A percentile compares a stretch with the other conserved stretches of the same genome.
Conservation (phyloP, 2,329 filamentous ascomycete species). For the Raffaelea arxii region DNA sequence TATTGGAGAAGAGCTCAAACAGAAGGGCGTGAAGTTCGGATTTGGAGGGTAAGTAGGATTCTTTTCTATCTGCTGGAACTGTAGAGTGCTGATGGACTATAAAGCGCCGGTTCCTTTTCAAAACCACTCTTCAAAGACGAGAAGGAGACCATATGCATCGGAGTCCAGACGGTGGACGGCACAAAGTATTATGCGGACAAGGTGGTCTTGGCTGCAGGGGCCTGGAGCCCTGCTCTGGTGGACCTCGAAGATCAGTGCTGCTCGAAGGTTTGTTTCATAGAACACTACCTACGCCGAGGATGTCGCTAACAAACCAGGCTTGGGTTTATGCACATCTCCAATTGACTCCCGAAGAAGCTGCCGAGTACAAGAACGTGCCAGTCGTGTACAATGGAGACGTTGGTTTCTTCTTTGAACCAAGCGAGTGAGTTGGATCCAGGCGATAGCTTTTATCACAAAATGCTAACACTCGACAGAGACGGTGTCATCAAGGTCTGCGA, state of each 20-base stretch:
- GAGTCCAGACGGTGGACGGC: conserved; percentile 6
- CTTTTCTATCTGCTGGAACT: not conserved
- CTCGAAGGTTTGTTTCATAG: conserved; percentile 17
- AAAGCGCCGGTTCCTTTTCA: conserved; percentile 5
- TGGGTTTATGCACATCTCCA: conserved; percentile 37
- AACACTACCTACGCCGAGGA: not conserved
- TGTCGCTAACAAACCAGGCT: conserved; percentile 13
- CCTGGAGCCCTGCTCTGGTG: conserved; percentile 25
- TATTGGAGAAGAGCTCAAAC: conserved; percentile 26
- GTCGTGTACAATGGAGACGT: conserved; percentile 36
- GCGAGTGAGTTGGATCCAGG: conserved; percentile 17
- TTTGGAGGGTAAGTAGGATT: conserved; percentile 2
- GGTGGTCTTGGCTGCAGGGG: conserved; percentile 25
- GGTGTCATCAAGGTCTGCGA: conserved; percentile 28
- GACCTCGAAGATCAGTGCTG: conserved; percentile 27
- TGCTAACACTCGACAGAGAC: not conserved
- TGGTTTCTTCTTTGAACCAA: conserved; percentile 40
- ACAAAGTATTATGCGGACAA: conserved; percentile 6
- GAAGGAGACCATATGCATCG: not conserved
- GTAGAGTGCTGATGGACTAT: not conserved
- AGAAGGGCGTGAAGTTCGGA: conserved; percentile 2
- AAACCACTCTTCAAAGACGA: not conserved
- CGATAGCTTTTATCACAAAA: not conserved
- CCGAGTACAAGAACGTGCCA: conserved; percentile 28
- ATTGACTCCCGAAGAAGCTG: conserved; percentile 28